phyloP scores from a whole-genome alignment of 75 land plant species.

The Selaginella moellendorffii region DNA sequence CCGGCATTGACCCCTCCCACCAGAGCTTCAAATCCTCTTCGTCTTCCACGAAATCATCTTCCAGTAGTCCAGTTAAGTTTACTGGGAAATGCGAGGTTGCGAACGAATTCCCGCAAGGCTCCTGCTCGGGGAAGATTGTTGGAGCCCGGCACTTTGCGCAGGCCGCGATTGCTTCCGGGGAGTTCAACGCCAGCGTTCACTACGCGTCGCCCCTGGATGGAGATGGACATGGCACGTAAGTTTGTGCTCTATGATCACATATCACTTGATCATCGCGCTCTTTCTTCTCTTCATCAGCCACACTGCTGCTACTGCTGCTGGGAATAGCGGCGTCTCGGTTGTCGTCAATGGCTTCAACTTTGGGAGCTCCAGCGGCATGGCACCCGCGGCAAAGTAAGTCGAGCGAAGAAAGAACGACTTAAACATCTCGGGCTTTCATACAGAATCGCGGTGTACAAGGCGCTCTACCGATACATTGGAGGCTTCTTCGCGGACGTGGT shows the following conservation, averaged over 20 bases:
- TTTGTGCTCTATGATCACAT: background rate
- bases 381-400: background rate
- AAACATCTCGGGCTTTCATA: background rate
- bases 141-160: slow-evolving; percentile 2
- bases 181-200: background rate
- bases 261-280: too few species aligned
- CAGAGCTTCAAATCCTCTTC: slow-evolving; percentile 44
- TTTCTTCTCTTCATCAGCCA: too few species aligned
- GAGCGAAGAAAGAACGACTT: background rate
- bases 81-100: background rate
- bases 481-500: background rate
- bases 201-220: slow-evolving; percentile 1
- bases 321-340: background rate
- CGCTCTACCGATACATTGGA: background rate
- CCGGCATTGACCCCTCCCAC: slow-evolving; percentile 49
- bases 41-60: slow-evolving; percentile 47
- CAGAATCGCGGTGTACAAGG: background rate
- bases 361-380: slow-evolving; percentile 6
- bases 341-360: background rate
- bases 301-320: background rate
- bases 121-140: background rate
- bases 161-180: background rate
- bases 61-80: too few species aligned
- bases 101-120: background rate
- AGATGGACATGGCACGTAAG: slow-evolving; percentile 11